Base-by-base conservation (phyloP, 257 asterid species). In the Solanum peruvianum region DNA sequence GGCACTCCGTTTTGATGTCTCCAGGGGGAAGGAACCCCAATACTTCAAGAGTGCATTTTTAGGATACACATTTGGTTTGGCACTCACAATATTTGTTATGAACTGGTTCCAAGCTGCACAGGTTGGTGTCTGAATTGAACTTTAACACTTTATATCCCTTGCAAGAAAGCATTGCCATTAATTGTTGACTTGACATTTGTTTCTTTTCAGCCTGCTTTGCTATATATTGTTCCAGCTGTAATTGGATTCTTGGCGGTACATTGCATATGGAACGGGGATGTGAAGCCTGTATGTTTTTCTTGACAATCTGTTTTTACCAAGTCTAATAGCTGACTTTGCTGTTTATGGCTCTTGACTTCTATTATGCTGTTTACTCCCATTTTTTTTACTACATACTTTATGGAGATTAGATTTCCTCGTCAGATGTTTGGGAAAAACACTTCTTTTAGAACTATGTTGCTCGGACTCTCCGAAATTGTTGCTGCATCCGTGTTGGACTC, bases 101-200 rank as follows among this genome's bases (percentile, higher is more conserved):
- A 97, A 95, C 91, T 97, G 99, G 99, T 97, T 94, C 92, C 98
- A 97, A 93, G 98, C 99, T 87, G 99, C 98, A 86, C 99, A 97
- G 93, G 99, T 94, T 81, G 66, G 92, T 77, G n/a, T 27, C 62
- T 37, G n/a, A 35, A 85, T 76, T 14, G 23, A 39, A 15, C 82
- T 44, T 86, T 66, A 49, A 41, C 39, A 42, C 71, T 37, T 5
- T 18, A 37, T 33, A 37, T 86, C 47, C 64, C 82, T 25, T 45
- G 78, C 11, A 4, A 78, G 39, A 78, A 27, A 4, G 9, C n/a
- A 0, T 5, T 9, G 84, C 64, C 84, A 62, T 44, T 78, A 45
- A 85, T 39, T 49, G 29, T n/a, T 84, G 84, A 9, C 21, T 86
- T 76, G 35, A 21, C 77, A 31, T 78, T 86, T 31, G 87, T 86